Evolutionary conservation across 2,329 filamentous ascomycete species (phyloP).

Genomic region (Phoma herbarum): DNA sequence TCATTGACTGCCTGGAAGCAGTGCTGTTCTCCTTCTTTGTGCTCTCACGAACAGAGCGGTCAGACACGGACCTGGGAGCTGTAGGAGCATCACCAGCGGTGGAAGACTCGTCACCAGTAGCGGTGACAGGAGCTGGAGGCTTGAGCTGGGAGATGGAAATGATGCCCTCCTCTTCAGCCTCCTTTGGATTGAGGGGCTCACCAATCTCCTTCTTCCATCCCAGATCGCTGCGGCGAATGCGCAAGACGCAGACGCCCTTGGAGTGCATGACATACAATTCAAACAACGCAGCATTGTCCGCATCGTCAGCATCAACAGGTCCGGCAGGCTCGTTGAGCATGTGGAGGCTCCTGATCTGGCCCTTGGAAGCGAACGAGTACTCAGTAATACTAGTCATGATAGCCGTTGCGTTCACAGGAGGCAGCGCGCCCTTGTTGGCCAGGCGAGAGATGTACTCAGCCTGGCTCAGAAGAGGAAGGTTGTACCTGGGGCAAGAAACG

Average conservation of each 20-base stretch:
- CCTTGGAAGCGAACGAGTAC: slow-evolving; percentile 88
- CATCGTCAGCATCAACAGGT: slow-evolving; percentile 61
- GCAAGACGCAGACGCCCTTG: slow-evolving; percentile 90
- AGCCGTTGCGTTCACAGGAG: slow-evolving; percentile 90
- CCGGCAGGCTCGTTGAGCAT: slow-evolving; percentile 78
- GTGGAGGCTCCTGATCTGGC: slow-evolving; percentile 87
- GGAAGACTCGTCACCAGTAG: slow-evolving; percentile 45
- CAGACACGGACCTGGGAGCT: slow-evolving; percentile 46
- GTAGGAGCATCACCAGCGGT: slow-evolving; percentile 49
- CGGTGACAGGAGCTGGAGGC: slow-evolving; percentile 38
- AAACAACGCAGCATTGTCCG: slow-evolving; percentile 79
- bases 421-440: slow-evolving; percentile 65
- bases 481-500: slow-evolving; percentile 92
- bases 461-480: slow-evolving; percentile 80
- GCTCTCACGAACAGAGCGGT: slow-evolving; percentile 48
- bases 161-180: slow-evolving; percentile 76
- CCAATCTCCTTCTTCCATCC: slow-evolving; percentile 86
- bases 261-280: slow-evolving; percentile 98
- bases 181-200: slow-evolving; percentile 81
- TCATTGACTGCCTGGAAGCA: slow-evolving; percentile 46
- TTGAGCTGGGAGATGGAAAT: slow-evolving; percentile 77
- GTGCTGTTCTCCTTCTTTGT: slow-evolving; percentile 49
- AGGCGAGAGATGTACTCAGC: slow-evolving; percentile 86
- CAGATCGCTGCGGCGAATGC: slow-evolving; percentile 85
- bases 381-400: slow-evolving; percentile 97